Percentiles rank a stretch among this genome's conserved stretches.
Evolutionary conservation across 2,329 filamentous ascomycete species (phyloP).

Genomic region (Colletotrichum aenigma): DNA sequence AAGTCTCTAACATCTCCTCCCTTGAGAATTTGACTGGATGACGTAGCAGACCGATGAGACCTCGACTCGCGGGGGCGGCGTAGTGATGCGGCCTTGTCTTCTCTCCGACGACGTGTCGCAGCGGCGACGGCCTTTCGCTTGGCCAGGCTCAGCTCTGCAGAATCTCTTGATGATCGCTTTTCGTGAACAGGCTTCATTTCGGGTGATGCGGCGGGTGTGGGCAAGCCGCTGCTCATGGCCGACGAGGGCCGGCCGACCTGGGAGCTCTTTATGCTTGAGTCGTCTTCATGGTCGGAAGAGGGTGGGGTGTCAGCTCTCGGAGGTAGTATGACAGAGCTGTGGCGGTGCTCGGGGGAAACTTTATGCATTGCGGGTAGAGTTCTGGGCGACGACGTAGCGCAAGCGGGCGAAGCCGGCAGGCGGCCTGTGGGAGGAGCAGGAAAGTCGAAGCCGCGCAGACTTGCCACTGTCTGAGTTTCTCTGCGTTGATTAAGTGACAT

Average conservation of each 20-base stretch:
- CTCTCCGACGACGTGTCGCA: slow-evolving; percentile 12
- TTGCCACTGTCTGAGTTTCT: slow-evolving; percentile 22
- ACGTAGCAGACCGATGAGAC: slow-evolving; percentile 13
- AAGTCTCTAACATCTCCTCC: slow-evolving; percentile 27
- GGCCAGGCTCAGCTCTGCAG: slow-evolving; percentile 8
- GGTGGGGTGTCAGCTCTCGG: slow-evolving; percentile 36
- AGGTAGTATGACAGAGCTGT: slow-evolving; percentile 21
- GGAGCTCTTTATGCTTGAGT: slow-evolving; percentile 17
- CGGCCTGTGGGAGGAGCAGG: slow-evolving; percentile 34
- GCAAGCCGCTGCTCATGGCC: slow-evolving; percentile 25
- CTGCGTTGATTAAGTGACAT: slow-evolving; percentile 7
- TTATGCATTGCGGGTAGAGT: background rate
- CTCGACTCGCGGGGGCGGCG: slow-evolving; percentile 33
- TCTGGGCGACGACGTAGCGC: slow-evolving; percentile 4
- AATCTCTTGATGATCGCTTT: slow-evolving; percentile 25
- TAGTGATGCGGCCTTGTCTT: slow-evolving; percentile 22
- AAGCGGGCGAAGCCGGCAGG: slow-evolving; percentile 21
- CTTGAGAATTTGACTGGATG: slow-evolving; percentile 25
- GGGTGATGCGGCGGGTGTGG: slow-evolving; percentile 38
- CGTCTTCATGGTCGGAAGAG: slow-evolving; percentile 36
- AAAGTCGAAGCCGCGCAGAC: slow-evolving; percentile 41
- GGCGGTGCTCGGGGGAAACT: slow-evolving; percentile 8
- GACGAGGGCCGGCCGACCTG: background rate
- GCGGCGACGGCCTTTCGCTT: slow-evolving; percentile 10
- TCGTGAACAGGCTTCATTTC: slow-evolving; percentile 31